These are phyloP conservation scores for Picea mariana DNA, from an alignment of 83 land plant species.

Conservation along the genomic window DNA sequence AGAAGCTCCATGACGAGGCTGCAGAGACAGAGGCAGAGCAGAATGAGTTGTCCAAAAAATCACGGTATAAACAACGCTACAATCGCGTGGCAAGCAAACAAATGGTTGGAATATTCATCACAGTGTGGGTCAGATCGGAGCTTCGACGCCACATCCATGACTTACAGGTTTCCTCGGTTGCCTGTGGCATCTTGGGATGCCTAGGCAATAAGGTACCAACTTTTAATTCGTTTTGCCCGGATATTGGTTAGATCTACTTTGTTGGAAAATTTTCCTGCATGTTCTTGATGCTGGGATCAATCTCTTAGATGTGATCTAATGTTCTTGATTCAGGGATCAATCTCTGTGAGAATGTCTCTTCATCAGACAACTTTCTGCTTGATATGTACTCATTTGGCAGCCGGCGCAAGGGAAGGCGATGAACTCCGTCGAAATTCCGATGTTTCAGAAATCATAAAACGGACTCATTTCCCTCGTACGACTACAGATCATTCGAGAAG, in stretches of 20 bases:
- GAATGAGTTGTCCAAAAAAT: no score
- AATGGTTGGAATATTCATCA: constrained; percentile 82
- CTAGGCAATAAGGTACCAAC: constrained; percentile 72
- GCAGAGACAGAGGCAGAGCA: no score
- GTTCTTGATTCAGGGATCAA: constrained; percentile 52
- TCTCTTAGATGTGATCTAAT: no score
- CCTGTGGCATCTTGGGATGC: constrained; percentile 75
- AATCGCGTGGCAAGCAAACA: constrained; percentile 69
- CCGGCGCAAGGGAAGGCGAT: constrained; percentile 77
- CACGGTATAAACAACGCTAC: constrained; percentile 8
- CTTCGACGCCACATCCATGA: constrained; percentile 44
- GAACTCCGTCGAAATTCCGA: constrained; percentile 62
- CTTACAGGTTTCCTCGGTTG: constrained; percentile 71
- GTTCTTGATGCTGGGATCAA: no score
- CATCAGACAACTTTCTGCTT: constrained; percentile 70
- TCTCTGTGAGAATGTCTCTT: constrained; percentile 64
- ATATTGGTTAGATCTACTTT: no score
- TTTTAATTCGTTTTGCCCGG: no score
- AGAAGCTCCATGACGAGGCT: no score
- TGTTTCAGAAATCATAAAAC: constrained; percentile 53
- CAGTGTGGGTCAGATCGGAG: constrained; percentile 61
- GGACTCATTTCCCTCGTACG: constrained; percentile 35
- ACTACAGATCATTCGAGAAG: no score
- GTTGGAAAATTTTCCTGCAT: no score
- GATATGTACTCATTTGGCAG: constrained; percentile 70